Percentiles rank a stretch among this genome's conserved stretches.
phyloP scores from a whole-genome alignment of 2,329 filamentous ascomycete species.

The Diplodia intermedia region DNA sequence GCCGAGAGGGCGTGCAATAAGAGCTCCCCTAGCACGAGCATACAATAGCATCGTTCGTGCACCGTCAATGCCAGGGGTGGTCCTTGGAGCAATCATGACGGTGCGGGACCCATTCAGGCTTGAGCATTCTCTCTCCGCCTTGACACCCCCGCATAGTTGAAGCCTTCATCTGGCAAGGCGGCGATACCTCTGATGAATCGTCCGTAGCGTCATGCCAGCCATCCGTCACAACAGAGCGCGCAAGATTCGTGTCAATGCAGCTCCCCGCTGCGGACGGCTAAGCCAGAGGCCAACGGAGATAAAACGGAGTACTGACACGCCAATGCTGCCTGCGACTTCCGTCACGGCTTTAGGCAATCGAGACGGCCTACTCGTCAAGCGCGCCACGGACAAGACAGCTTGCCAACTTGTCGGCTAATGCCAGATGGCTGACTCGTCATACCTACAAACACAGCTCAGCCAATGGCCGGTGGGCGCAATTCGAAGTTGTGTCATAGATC shows the following conservation, averaged over 20 bases:
- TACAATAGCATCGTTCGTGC: neutral
- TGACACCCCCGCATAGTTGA: constrained; percentile 24
- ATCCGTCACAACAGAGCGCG: neutral
- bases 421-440: constrained; percentile 8
- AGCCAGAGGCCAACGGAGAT: neutral
- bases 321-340: neutral
- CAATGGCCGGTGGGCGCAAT: neutral
- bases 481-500: constrained; percentile 8
- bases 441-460: neutral
- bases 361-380: neutral
- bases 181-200: neutral
- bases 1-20: neutral
- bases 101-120: constrained; percentile 19
- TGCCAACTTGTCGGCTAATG: constrained; percentile 6
- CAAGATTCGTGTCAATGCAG: neutral
- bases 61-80: constrained; percentile 1
- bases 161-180: neutral
- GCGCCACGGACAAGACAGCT: constrained; percentile 8
- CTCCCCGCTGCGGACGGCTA: neutral
- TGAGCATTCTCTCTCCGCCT: constrained; percentile 15
- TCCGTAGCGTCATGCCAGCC: neutral
- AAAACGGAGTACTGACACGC: neutral
- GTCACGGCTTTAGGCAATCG: neutral
- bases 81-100: constrained; percentile 24
- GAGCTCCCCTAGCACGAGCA: neutral